Percentiles rank a stretch among this genome's conserved stretches.
Evolutionary conservation across 2,329 filamentous ascomycete genomes (phyloP).

Genomic region (Didymella keratinophila): DNA sequence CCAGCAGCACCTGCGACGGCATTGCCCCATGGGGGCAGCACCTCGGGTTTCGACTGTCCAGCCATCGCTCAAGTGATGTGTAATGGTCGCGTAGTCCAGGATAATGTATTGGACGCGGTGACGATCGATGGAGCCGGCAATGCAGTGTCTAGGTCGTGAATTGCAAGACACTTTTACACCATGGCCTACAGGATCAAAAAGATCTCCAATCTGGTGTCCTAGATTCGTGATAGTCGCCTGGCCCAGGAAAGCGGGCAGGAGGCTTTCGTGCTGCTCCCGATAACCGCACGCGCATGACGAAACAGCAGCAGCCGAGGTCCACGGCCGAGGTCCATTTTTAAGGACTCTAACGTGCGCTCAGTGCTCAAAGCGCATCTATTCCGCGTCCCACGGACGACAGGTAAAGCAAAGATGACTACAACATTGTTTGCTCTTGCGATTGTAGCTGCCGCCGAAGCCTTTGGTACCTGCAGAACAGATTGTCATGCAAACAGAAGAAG

Average conservation of each 20-base stretch:
- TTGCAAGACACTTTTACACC: slow-evolving; percentile 2
- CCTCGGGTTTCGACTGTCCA: slow-evolving; percentile 68
- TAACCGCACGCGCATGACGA: slow-evolving; percentile 34
- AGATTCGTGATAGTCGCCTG: slow-evolving; percentile 7
- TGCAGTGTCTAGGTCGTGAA: not conserved
- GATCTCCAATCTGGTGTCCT: slow-evolving; percentile 1
- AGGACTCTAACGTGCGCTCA: not conserved
- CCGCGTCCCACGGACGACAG: not conserved
- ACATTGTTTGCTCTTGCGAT: not conserved
- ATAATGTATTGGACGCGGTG: slow-evolving; percentile 3
- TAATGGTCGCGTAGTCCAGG: slow-evolving; percentile 1
- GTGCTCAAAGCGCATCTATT: slow-evolving; percentile 6
- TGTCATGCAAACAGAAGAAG: not conserved
- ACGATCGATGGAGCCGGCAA: slow-evolving; percentile 5
- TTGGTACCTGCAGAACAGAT: not conserved
- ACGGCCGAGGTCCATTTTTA: slow-evolving; percentile 42
- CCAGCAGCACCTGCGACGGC: slow-evolving; percentile 92
- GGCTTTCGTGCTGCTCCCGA: slow-evolving; percentile 29
- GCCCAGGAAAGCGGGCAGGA: slow-evolving; percentile 24
- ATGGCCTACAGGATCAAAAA: not conserved
- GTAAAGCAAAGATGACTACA: not conserved
- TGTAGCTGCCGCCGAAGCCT: not conserved
- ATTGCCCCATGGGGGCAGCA: slow-evolving; percentile 88
- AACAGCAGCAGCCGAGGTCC: slow-evolving; percentile 47
- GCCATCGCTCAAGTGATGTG: slow-evolving; percentile 53